Conservation (phyloP, 2,329 filamentous ascomycete genomes). For the Fusarium subglutinans region DNA sequence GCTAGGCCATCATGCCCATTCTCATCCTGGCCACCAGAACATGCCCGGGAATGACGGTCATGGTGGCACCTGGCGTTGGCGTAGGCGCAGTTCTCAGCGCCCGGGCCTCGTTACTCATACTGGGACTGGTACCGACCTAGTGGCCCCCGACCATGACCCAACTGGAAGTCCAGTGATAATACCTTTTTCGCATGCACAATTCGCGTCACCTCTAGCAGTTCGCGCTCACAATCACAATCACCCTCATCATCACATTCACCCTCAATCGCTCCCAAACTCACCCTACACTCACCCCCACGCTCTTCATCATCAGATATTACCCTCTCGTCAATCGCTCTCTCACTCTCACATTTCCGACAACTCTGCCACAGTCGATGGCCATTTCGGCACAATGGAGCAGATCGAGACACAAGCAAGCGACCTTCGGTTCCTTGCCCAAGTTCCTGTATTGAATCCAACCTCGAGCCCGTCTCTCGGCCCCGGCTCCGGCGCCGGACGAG, state of each 20-base stretch:
- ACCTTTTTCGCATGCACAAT: slow-evolving; percentile 31
- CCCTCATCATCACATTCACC: not conserved
- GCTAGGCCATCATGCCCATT: not conserved
- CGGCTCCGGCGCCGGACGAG: slow-evolving; percentile 27
- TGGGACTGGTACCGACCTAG: not conserved
- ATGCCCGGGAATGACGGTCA: slow-evolving; percentile 7
- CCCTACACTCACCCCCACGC: slow-evolving; percentile 10
- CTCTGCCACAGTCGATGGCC: slow-evolving; percentile 27
- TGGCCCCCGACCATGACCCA: slow-evolving; percentile 4
- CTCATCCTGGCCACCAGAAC: not conserved
- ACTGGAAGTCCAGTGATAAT: slow-evolving; percentile 17
- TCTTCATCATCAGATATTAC: slow-evolving; percentile 13
- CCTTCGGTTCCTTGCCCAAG: slow-evolving; percentile 60
- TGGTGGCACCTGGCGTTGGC: slow-evolving; percentile 27
- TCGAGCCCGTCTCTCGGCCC: slow-evolving; percentile 36
- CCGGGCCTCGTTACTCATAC: not conserved
- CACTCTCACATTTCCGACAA: slow-evolving; percentile 6
- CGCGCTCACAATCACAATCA: slow-evolving; percentile 14
- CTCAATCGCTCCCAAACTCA: slow-evolving; percentile 1
- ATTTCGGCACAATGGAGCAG: slow-evolving; percentile 58
- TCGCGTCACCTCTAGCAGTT: slow-evolving; percentile 25
- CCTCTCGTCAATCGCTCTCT: slow-evolving; percentile 6
- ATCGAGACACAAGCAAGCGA: slow-evolving; percentile 64
- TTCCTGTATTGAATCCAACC: slow-evolving; percentile 43
- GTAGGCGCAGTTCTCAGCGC: slow-evolving; percentile 30